Evolutionary conservation across 805 yeast species (phyloP).

Genomic region (Vanderwaltozyma verrucispora): DNA sequence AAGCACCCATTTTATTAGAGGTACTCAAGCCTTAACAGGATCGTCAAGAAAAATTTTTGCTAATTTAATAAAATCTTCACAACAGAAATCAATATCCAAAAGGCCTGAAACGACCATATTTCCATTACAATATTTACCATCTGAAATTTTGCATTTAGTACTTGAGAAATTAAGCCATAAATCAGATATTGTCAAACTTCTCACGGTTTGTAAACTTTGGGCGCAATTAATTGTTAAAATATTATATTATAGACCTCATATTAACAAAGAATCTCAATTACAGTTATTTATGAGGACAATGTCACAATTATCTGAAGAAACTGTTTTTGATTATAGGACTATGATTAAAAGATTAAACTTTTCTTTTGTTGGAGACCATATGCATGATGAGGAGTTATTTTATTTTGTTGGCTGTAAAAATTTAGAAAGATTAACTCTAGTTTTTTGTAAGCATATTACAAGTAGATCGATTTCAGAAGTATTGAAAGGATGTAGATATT

Average conservation of each 20-base stretch:
- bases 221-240: conserved; percentile 66
- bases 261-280: conserved; percentile 44
- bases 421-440: conserved; percentile 77
- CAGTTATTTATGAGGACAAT: conserved; percentile 32
- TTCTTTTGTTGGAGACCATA: conserved; percentile 56
- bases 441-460: conserved; percentile 61
- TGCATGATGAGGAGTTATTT: conserved; percentile 53
- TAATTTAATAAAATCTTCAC: background rate
- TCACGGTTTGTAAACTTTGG: conserved; percentile 75
- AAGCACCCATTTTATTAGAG: background rate
- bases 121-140: conserved; percentile 33
- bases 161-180: conserved; percentile 54
- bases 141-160: conserved; percentile 52
- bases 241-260: conserved; percentile 80
- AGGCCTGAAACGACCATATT: conserved; percentile 4
- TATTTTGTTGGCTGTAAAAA: conserved; percentile 60
- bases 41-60: conserved; percentile 7
- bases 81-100: too few relatives aligned
- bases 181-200: conserved; percentile 46
- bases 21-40: conserved; percentile 10
- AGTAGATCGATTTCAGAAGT: conserved; percentile 52
- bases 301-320: conserved; percentile 23
- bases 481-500: conserved; percentile 50
- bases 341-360: conserved; percentile 74
- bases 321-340: conserved; percentile 56